Evolutionary conservation across 2,329 filamentous ascomycete genomes (phyloP).

Genomic region (Penicillium vulpinum): DNA sequence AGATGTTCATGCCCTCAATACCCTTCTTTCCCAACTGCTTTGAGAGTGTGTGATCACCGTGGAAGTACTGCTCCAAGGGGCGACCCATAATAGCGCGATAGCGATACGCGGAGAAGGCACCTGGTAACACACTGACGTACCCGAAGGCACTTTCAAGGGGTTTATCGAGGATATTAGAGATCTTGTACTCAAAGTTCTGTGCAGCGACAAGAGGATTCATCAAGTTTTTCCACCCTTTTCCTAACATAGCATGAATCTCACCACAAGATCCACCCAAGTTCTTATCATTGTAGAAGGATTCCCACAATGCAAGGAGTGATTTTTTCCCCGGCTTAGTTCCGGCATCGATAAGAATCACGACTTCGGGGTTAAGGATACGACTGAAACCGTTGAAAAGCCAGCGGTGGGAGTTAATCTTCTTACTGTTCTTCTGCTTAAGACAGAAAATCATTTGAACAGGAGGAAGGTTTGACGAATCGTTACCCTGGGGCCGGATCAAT

Average conservation of each 20-base stretch:
- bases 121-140: slow-evolving; percentile 93
- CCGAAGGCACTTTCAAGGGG: slow-evolving; percentile 93
- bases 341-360: slow-evolving; percentile 91
- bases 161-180: slow-evolving; percentile 97
- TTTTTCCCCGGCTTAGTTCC: slow-evolving; percentile 93
- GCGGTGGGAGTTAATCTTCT: slow-evolving; percentile 98
- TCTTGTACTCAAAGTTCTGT: slow-evolving; percentile 99
- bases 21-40: slow-evolving; percentile 95
- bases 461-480: slow-evolving; percentile 77
- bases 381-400: slow-evolving; percentile 98
- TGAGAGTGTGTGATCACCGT: slow-evolving; percentile 94
- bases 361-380: slow-evolving; percentile 91
- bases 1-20: slow-evolving; percentile 99
- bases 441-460: slow-evolving; percentile 99
- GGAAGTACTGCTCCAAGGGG: slow-evolving; percentile 96
- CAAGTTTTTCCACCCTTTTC: slow-evolving; percentile 82
- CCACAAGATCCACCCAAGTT: slow-evolving; percentile 94
- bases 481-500: slow-evolving; percentile 84
- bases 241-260: slow-evolving; percentile 97
- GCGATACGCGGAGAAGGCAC: slow-evolving; percentile 95
- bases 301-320: slow-evolving; percentile 89
- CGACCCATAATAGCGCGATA: slow-evolving; percentile 97
- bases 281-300: slow-evolving; percentile 99
- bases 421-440: slow-evolving; percentile 95
- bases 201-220: slow-evolving; percentile 90